Evolutionary conservation across 805 yeast genomes (phyloP).

Genomic region (Myxozyma vanderwaltii): DNA sequence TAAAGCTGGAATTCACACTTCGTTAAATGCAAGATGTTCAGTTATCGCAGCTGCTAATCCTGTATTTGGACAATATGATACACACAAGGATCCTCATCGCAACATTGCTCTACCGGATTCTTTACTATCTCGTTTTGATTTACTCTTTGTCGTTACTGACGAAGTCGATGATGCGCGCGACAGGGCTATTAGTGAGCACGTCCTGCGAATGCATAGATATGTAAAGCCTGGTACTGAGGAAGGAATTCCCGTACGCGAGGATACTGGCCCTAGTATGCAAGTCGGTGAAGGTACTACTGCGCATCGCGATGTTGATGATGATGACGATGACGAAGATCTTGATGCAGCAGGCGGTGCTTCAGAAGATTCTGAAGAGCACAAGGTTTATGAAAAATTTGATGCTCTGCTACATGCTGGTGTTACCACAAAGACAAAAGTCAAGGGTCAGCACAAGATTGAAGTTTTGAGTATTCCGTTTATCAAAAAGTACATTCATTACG

Average conservation of each 20-base stretch:
- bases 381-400: slow-evolving; percentile 80
- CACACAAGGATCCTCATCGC: slow-evolving; percentile 92
- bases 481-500: slow-evolving; percentile 90
- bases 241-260: slow-evolving; percentile 92
- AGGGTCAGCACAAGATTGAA: slow-evolving; percentile 47
- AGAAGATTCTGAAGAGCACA: slow-evolving; percentile 40
- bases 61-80: slow-evolving; percentile 93
- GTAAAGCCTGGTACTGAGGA: slow-evolving; percentile 84
- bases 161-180: slow-evolving; percentile 85
- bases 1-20: slow-evolving; percentile 96
- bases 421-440: slow-evolving; percentile 42
- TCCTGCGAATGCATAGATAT: slow-evolving; percentile 87
- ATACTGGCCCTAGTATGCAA: slow-evolving; percentile 62
- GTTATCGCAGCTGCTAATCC: slow-evolving; percentile 99
- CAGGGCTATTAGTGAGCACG: slow-evolving; percentile 89
- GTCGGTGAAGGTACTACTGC: slow-evolving; percentile 59
- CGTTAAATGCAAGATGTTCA: slow-evolving; percentile 93
- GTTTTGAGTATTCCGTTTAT: slow-evolving; percentile 79
- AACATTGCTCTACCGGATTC: slow-evolving; percentile 98
- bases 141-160: slow-evolving; percentile 92
- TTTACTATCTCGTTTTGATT: slow-evolving; percentile 91
- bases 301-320: slow-evolving; percentile 61
- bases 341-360: slow-evolving; percentile 56
- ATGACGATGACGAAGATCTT: slow-evolving; percentile 47
- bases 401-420: slow-evolving; percentile 83